Base-by-base conservation (phyloP, 1,284 basidiomycete species). In the Ceratobasidium sp. region DNA sequence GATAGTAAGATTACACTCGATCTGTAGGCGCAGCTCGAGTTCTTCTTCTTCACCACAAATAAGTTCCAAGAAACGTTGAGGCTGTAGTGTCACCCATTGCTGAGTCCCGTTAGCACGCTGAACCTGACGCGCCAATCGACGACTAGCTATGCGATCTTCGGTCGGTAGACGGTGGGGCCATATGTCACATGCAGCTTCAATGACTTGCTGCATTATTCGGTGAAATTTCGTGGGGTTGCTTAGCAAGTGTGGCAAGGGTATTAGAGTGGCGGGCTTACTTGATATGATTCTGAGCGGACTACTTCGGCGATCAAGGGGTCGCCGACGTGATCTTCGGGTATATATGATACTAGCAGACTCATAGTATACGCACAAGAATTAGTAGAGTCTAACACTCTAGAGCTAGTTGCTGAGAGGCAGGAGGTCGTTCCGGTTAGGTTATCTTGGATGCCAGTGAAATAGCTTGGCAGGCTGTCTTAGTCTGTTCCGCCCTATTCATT, bases 1-100 rank as follows among this genome's bases (percentile, higher is more conserved):
- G 33, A n/a, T 12, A 42, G 49, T 40, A 18, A 20, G n/a, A 55
- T 46, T 15, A 20, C 63, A 51, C 26, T 66, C 53, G 20, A 77
- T 67, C 40, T 67, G 73, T 23, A 77, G 63, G 2, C 63, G 49
- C 15, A 77, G 28, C 33, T 77, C 63, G 20, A 67, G 28, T 13
- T 46, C 72, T 1, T 55, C 72, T 9, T 6, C 39, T 26, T 28
- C 39, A 1, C 49, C 51, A 15, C 53, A 51, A 13, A 67, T 40
- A 20, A 77, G 28, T 4, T 67, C 15, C n/a, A 44, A n/a, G 28
- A 77, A 77, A 10, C 61, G 73, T 6, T 64, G 15, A 10, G 49
- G 49, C 5, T 64, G 63, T 4, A 77, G 49, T 42, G 61, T 66
- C 40, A 64, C 53, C 73, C 73, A 77, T 58, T 42, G 42, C 4